Conservation (phyloP, 2,329 filamentous ascomycete species). For the Aspergillus pseudoglaucus region DNA sequence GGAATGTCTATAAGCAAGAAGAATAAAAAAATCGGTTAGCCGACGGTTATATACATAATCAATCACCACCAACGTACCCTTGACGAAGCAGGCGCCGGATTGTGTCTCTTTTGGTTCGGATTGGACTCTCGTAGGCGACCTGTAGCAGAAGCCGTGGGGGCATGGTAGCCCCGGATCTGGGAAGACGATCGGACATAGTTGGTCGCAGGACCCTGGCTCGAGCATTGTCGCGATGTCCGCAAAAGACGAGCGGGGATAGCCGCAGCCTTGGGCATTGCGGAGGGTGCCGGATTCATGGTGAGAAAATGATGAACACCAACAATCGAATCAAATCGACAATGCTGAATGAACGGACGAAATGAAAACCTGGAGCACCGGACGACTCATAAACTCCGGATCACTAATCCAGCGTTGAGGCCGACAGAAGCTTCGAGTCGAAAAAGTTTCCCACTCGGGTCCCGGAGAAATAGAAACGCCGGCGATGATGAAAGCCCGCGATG, state of each 20-base stretch:
- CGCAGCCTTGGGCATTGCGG: slow-evolving; percentile 37
- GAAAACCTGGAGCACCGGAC: background rate
- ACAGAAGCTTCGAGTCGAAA: slow-evolving; percentile 29
- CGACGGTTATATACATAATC: background rate
- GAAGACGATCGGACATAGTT: slow-evolving; percentile 22
- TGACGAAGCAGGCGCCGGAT: slow-evolving; percentile 15
- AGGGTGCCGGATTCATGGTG: slow-evolving; percentile 35
- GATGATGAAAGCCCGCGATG: slow-evolving; percentile 27
- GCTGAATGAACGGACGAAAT: too few species aligned
- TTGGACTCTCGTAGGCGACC: slow-evolving; percentile 21
- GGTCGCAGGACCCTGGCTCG: slow-evolving; percentile 25
- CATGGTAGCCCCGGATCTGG: slow-evolving; percentile 33
- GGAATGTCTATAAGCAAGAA: slow-evolving; percentile 31
- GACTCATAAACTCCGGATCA: background rate
- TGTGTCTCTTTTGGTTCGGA: slow-evolving; percentile 16
- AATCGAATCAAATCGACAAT: background rate
- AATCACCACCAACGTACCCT: slow-evolving; percentile 24
- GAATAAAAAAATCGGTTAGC: background rate
- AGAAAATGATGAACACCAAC: slow-evolving; percentile 5
- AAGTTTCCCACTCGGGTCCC: slow-evolving; percentile 26
- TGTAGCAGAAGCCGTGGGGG: slow-evolving; percentile 18
- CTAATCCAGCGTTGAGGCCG: slow-evolving; percentile 1
- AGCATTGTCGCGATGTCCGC: slow-evolving; percentile 34
- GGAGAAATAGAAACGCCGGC: slow-evolving; percentile 16
- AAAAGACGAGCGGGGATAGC: slow-evolving; percentile 38